Conservation (phyloP, 2,329 filamentous ascomycete species). For the Dryadomyces quercus-mongolicae region DNA sequence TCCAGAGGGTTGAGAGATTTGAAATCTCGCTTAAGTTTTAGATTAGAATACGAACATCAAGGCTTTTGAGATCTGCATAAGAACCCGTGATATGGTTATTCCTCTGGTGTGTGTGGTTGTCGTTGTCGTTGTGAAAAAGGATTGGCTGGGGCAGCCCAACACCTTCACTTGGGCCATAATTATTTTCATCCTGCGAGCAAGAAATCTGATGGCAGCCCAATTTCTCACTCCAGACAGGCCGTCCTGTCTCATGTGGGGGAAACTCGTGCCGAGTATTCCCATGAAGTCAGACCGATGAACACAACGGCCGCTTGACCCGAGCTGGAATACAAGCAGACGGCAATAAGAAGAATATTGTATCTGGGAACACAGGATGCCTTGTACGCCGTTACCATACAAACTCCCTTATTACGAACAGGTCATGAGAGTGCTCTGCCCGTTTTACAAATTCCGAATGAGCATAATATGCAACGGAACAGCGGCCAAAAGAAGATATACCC, state of each 20-base stretch:
- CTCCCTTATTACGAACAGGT: background rate
- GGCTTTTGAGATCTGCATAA: background rate
- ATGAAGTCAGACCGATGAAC: background rate
- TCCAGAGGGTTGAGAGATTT: background rate
- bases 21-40: background rate
- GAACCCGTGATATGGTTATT: no score
- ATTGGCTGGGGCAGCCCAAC: no score
- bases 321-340: background rate
- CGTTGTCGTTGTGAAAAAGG: no score
- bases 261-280: background rate
- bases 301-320: no score
- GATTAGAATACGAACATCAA: background rate
- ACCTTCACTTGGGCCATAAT: no score
- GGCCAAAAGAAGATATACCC: background rate
- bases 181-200: no score
- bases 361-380: conserved; percentile 1
- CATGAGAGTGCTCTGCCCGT: background rate
- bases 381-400: background rate
- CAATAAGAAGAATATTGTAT: background rate
- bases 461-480: background rate
- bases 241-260: background rate
- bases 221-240: background rate
- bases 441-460: background rate
- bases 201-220: background rate
- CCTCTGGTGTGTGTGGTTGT: no score